These are phyloP conservation scores for Nidularia sp. DNA, from an alignment of 768 basidiomycete genomes.

Conservation along the genomic window DNA sequence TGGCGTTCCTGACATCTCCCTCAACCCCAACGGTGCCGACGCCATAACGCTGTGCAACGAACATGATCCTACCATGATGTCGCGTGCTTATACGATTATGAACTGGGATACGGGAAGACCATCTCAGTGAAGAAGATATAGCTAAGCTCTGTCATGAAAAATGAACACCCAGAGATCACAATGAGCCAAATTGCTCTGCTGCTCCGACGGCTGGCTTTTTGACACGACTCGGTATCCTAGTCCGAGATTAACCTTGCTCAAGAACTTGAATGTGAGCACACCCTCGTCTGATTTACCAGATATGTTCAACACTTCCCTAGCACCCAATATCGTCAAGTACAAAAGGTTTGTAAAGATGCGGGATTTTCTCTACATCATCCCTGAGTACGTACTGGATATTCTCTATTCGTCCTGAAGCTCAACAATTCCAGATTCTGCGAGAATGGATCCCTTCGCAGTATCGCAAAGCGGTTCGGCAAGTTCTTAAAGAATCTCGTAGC, in stretches of 20 bases:
- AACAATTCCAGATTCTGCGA: conserved; percentile 75
- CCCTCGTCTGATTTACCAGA: background rate
- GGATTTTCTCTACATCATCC: conserved; percentile 93
- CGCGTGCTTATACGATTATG: conserved; percentile 4
- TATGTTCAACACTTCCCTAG: conserved; percentile 31
- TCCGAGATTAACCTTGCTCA: conserved; percentile 94
- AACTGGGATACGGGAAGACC: conserved; percentile 96
- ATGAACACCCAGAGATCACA: conserved; percentile 96
- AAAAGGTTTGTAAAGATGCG: conserved; percentile 95
- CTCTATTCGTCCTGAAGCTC: background rate
- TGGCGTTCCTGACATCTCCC: background rate
- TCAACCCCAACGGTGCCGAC: conserved; percentile 1
- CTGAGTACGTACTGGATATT: conserved; percentile 58
- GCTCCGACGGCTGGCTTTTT: conserved; percentile 6
- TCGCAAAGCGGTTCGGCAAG: conserved; percentile 96
- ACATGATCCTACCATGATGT: conserved; percentile 24
- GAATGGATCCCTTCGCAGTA: conserved; percentile 94
- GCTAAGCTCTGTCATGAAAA: conserved; percentile 88
- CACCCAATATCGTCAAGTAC: conserved; percentile 98
- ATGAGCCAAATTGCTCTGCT: conserved; percentile 35
- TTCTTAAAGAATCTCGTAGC: conserved; percentile 97
- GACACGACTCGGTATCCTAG: conserved; percentile 34
- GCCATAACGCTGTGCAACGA: background rate
- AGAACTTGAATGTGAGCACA: conserved; percentile 83
- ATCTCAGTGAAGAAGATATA: conserved; percentile 99